Evolutionary conservation across 2,329 filamentous ascomycete species (phyloP).

Genomic region (Aspergillus brasiliensis): DNA sequence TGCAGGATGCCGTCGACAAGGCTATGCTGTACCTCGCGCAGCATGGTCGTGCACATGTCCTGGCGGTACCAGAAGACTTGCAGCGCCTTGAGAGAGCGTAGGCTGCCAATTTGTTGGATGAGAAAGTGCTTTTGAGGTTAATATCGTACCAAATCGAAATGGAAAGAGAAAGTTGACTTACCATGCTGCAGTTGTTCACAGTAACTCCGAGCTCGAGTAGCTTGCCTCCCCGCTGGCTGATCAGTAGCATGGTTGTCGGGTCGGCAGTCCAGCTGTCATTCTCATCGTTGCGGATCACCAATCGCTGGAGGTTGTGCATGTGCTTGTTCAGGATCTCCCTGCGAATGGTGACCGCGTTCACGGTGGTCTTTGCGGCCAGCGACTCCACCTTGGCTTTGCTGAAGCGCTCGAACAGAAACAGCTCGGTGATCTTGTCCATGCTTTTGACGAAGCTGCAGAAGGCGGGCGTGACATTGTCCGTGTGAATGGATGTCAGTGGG

Average conservation of each 20-base stretch:
- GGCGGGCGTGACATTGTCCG: conserved; percentile 61
- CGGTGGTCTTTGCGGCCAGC: conserved; percentile 52
- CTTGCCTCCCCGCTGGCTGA: conserved; percentile 14
- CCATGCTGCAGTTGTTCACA: not conserved
- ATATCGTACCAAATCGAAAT: not conserved
- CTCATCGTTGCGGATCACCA: conserved; percentile 63
- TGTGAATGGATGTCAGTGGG: conserved; percentile 60
- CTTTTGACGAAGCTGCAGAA: conserved; percentile 53
- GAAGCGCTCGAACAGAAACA: conserved; percentile 61
- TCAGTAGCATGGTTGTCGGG: conserved; percentile 13
- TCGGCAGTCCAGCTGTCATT: conserved; percentile 56
- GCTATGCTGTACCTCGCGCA: conserved; percentile 8
- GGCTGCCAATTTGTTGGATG: conserved; percentile 13
- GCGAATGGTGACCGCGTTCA: conserved; percentile 61
- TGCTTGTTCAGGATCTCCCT: conserved; percentile 61
- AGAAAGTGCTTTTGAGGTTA: not conserved
- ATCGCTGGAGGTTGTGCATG: conserved; percentile 53
- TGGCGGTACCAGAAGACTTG: conserved; percentile 23
- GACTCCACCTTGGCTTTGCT: conserved; percentile 56
- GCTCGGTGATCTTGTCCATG: conserved; percentile 57
- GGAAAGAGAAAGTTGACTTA: not conserved
- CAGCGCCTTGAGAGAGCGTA: conserved; percentile 24
- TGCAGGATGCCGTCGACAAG: conserved; percentile 24
- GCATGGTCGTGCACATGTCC: conserved; percentile 12
- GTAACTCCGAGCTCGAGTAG: not conserved